Percentiles rank a stretch among this genome's conserved stretches.
These are phyloP conservation scores for Salix exigua DNA, from an alignment of 345 rosid genomes.

Conservation along the genomic window DNA sequence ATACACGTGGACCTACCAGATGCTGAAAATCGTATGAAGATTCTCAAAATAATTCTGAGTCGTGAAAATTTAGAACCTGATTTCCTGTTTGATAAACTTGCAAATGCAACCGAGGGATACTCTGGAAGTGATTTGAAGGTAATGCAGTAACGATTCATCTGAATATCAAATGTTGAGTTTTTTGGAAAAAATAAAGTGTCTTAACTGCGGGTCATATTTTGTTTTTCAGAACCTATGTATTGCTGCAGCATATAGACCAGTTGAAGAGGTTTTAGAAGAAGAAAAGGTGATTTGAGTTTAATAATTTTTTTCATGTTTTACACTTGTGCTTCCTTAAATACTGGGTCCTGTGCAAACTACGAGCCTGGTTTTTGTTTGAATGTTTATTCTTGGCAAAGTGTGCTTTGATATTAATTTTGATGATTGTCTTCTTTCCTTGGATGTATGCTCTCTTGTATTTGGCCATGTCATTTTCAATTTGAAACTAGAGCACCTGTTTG, in stretches of 20 bases:
- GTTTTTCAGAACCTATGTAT: slow-evolving; percentile 78
- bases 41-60: slow-evolving; percentile 67
- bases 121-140: slow-evolving; percentile 99
- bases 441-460: neutral
- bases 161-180: slow-evolving; percentile 1
- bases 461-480: neutral
- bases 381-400: neutral
- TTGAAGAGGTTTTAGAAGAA: slow-evolving; percentile 82
- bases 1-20: slow-evolving; percentile 95
- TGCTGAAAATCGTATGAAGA: slow-evolving; percentile 83
- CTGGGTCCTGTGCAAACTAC: neutral
- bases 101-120: slow-evolving; percentile 85
- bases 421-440: neutral
- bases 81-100: slow-evolving; percentile 67
- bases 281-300: slow-evolving; percentile 52
- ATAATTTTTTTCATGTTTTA: neutral
- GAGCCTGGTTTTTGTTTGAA: neutral
- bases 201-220: slow-evolving; percentile 2
- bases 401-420: neutral
- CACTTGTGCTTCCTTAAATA: neutral
- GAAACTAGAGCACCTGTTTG: neutral
- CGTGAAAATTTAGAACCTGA: slow-evolving; percentile 58
- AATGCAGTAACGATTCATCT: slow-evolving; percentile 3
- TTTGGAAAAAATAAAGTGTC: neutral
- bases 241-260: slow-evolving; percentile 96